Evolutionary conservation across 495 filamentous ascomycete genomes (phyloP).

Genomic region (Penicillium arizonense): DNA sequence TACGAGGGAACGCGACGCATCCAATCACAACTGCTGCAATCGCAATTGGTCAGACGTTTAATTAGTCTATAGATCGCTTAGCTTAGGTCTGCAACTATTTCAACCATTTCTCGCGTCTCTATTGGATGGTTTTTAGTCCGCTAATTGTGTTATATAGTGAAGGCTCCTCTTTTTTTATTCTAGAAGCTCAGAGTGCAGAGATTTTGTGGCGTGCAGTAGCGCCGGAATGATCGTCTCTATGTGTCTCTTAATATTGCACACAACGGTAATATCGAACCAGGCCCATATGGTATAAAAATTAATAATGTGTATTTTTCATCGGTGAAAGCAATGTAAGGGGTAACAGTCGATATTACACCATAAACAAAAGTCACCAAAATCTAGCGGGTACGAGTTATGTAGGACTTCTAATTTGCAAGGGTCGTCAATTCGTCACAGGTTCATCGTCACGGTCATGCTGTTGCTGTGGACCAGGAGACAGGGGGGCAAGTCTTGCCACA

Average conservation of each 20-base stretch:
- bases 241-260: not conserved
- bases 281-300: not conserved
- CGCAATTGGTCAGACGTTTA: constrained; percentile 2
- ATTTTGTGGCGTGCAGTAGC: constrained; percentile 13
- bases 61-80: not conserved
- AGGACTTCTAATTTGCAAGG: constrained; percentile 8
- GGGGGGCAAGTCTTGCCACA: constrained; percentile 67
- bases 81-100: not conserved
- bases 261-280: not conserved
- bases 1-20: constrained; percentile 1
- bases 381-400: constrained; percentile 1
- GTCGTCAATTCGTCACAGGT: constrained; percentile 49
- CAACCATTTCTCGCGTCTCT: not conserved
- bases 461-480: constrained; percentile 81
- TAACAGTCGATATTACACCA: too few relatives aligned
- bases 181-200: constrained; percentile 1
- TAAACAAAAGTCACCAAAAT: not conserved
- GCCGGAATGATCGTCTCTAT: constrained; percentile 8
- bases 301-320: not conserved
- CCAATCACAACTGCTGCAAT: constrained; percentile 7
- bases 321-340: too few relatives aligned
- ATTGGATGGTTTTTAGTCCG: too few relatives aligned
- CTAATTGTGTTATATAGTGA: not conserved
- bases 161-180: not conserved
- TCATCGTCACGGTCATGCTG: constrained; percentile 88